phyloP scores from a whole-genome alignment of 2,329 filamentous ascomycete genomes.

The Diaporthe longicolla region DNA sequence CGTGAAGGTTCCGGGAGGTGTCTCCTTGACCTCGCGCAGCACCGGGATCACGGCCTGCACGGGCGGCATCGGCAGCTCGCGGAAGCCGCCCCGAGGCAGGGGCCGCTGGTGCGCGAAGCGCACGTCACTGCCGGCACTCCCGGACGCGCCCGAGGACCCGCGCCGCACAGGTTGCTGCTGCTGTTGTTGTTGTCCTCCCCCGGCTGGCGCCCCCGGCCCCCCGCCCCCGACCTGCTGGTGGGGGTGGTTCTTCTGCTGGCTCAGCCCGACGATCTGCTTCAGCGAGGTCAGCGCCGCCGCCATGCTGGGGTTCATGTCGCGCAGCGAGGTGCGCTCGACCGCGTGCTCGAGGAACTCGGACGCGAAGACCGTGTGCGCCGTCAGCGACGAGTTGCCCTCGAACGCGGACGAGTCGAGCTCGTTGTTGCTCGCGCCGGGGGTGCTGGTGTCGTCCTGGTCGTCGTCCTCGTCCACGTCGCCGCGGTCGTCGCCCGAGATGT shows the following conservation, averaged over 20 bases:
- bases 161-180: background rate
- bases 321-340: slow-evolving; percentile 63
- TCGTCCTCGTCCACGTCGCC: slow-evolving; percentile 47
- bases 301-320: slow-evolving; percentile 64
- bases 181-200: background rate
- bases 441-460: slow-evolving; percentile 52
- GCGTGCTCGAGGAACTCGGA: slow-evolving; percentile 68
- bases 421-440: slow-evolving; percentile 10
- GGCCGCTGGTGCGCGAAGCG: slow-evolving; percentile 62
- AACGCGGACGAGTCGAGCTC: slow-evolving; percentile 57
- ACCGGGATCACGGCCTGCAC: slow-evolving; percentile 64
- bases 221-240: background rate
- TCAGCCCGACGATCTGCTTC: slow-evolving; percentile 65
- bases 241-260: slow-evolving; percentile 11
- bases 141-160: slow-evolving; percentile 1
- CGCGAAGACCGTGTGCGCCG: slow-evolving; percentile 67
- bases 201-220: background rate
- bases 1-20: slow-evolving; percentile 63
- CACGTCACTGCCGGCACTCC: slow-evolving; percentile 53
- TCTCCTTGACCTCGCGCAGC: slow-evolving; percentile 64
- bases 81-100: slow-evolving; percentile 61
- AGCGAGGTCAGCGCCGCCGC: slow-evolving; percentile 65
- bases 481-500: slow-evolving; percentile 21
- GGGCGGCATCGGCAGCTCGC: slow-evolving; percentile 69
- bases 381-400: slow-evolving; percentile 64